phyloP scores from a whole-genome alignment of 768 basidiomycete species.

The Paxillus involutus region DNA sequence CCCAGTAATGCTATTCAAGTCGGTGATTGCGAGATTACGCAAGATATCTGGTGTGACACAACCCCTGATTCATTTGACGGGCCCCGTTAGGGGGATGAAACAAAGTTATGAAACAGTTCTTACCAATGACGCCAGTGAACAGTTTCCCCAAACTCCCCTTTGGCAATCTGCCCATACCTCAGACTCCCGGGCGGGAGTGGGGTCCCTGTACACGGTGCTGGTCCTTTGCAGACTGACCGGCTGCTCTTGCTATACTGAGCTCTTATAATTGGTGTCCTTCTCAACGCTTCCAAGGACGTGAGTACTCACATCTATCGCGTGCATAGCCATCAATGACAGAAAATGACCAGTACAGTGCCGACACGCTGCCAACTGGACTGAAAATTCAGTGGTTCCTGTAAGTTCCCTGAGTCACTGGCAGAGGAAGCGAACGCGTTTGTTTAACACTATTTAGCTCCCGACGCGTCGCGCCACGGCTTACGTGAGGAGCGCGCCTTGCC shows the following conservation, averaged over 20 bases:
- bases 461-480: conserved; percentile 26
- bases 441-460: conserved; percentile 19
- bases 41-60: conserved; percentile 67
- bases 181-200: conserved; percentile 54
- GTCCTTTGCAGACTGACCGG: conserved; percentile 68
- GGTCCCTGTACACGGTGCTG: conserved; percentile 56
- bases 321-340: conserved; percentile 14
- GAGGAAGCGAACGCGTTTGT: not conserved
- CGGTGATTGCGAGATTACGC: conserved; percentile 42
- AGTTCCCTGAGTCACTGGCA: not conserved
- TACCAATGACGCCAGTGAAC: conserved; percentile 82
- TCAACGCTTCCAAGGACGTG: not conserved
- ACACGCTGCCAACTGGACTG: not conserved
- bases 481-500: conserved; percentile 12
- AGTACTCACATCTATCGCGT: conserved; percentile 33
- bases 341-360: not conserved
- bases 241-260: conserved; percentile 70
- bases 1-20: conserved; percentile 46
- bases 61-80: conserved; percentile 46
- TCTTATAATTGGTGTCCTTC: conserved; percentile 11
- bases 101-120: conserved; percentile 13
- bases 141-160: conserved; percentile 52
- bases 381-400: not conserved
- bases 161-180: conserved; percentile 58
- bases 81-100: conserved; percentile 10